Evolutionary conservation across 2,329 filamentous ascomycete genomes (phyloP).

Genomic region (Canariomyces notabilis): DNA sequence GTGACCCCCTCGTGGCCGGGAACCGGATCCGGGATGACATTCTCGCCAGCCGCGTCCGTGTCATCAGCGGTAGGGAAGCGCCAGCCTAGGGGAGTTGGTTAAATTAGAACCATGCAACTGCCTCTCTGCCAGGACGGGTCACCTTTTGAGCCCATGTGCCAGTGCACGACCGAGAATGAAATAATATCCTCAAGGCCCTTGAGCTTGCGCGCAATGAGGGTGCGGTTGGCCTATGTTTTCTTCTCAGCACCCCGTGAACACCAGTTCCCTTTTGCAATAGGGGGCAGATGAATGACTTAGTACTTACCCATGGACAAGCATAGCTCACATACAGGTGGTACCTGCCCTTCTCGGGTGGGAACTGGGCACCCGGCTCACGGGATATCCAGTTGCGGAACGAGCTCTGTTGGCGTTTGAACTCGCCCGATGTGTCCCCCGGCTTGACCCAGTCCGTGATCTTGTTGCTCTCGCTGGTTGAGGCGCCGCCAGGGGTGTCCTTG

Average conservation of each 20-base stretch:
- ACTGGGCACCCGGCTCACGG: constrained; percentile 63
- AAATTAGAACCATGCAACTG: not conserved
- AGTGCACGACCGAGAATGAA: constrained; percentile 77
- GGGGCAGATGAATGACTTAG: not conserved
- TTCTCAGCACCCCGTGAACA: not conserved
- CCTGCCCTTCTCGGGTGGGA: constrained; percentile 77
- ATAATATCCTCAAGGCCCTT: constrained; percentile 90
- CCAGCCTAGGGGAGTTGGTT: constrained; percentile 67
- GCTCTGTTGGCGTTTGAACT: constrained; percentile 86
- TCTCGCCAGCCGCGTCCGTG: constrained; percentile 49
- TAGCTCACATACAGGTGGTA: constrained; percentile 96
- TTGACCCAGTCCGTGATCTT: constrained; percentile 82
- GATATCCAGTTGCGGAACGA: constrained; percentile 79
- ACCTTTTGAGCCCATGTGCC: constrained; percentile 67
- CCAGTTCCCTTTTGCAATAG: not conserved
- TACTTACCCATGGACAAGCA: constrained; percentile 78
- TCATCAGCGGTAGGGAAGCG: constrained; percentile 67
- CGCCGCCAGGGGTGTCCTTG: constrained; percentile 22
- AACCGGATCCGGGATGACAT: constrained; percentile 62
- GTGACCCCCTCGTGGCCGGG: constrained; percentile 64
- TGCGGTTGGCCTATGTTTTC: constrained; percentile 65
- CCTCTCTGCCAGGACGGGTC: constrained; percentile 10
- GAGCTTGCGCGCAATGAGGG: constrained; percentile 79
- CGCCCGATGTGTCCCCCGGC: constrained; percentile 70
- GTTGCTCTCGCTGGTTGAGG: constrained; percentile 33